Base-by-base conservation (phyloP, 306 rosid species). In the Adenanthera pavonina region DNA sequence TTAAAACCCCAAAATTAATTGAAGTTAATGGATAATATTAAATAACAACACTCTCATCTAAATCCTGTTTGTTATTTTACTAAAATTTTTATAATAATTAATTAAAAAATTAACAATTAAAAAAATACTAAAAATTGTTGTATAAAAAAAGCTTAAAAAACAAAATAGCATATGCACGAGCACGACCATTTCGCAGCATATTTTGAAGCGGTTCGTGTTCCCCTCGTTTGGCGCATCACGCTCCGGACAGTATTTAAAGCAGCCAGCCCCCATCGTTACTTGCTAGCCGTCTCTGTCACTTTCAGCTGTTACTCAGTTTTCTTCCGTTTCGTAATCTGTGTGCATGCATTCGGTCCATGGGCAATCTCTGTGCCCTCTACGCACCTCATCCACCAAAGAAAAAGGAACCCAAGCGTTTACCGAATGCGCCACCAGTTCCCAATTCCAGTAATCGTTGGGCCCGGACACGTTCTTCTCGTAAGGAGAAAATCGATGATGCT, bases 301-400 rank as follows among this genome's bases (percentile, higher is more conserved):
- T 59, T 20, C 65, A 25, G 35, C 14, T 5, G 35, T 20, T 35
- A 25, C 65, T 7, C 13, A 15, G 10, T n/a, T 43, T n/a, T 56
- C 13, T 12, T 1, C 38, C 12, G 1, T 69, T 4, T 14, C 5
- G 4, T 41, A 64, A 5, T 40, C 34, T 67, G 14, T 51, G 30
- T 17, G 64, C 91, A 89, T 91, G 94, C 84, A 70, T 81, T 72
- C 3, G 34, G n/a, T 2, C 78, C 86, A 95, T 96, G 99, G 99
- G 99, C 7, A 95, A 95, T 77, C 85, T 93, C 36, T 95, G 99
- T 41, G 76, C 97, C 71, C 79, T 91, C 66, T 77, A 90, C 71
- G 81, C 88, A 67, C 84, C 87, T 34, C 86, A 85, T 34, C 48
- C 91, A 3, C 43, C 75, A 30, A 74, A 85, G 74, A 69, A 81